These are phyloP conservation scores for Yamadazyma endophytica DNA, from an alignment of 805 yeast genomes.

Conservation along the genomic window DNA sequence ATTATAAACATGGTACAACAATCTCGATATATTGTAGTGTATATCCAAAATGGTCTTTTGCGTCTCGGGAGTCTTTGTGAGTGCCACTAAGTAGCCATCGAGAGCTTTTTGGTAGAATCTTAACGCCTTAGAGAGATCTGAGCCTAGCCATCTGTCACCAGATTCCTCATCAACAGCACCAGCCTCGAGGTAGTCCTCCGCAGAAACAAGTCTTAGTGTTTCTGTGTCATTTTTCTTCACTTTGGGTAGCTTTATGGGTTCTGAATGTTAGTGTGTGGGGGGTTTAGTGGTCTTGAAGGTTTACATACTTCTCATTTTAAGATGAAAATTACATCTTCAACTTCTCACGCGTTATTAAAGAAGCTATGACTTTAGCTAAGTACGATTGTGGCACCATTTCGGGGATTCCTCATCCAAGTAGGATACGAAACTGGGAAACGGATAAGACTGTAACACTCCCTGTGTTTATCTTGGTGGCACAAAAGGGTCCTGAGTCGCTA, in stretches of 20 bases:
- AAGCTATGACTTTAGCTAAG: too few relatives aligned
- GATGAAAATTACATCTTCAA: too few relatives aligned
- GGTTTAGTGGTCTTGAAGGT: too few relatives aligned
- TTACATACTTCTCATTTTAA: slow-evolving; percentile 9
- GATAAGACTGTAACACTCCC: too few relatives aligned
- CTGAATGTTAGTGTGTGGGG: slow-evolving; percentile 6
- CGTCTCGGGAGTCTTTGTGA: slow-evolving; percentile 2
- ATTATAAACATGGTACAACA: slow-evolving; percentile 55
- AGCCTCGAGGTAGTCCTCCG: slow-evolving; percentile 50
- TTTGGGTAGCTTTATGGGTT: slow-evolving; percentile 13
- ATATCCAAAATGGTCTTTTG: slow-evolving; percentile 32
- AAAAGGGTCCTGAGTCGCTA: too few relatives aligned
- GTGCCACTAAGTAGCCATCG: slow-evolving; percentile 21
- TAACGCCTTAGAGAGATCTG: slow-evolving; percentile 61
- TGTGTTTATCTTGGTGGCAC: too few relatives aligned
- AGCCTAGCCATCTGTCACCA: slow-evolving; percentile 71
- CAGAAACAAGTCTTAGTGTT: slow-evolving; percentile 28
- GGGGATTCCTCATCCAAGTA: too few relatives aligned
- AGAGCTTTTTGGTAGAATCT: slow-evolving; percentile 63
- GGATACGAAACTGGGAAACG: too few relatives aligned
- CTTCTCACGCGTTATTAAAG: too few relatives aligned
- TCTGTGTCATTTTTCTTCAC: slow-evolving; percentile 1
- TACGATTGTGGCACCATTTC: too few relatives aligned
- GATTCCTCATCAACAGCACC: slow-evolving; percentile 64
- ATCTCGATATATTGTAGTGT: slow-evolving; percentile 55